Conservation (phyloP, 331 rosid species). For the Arachis monticola region DNA sequence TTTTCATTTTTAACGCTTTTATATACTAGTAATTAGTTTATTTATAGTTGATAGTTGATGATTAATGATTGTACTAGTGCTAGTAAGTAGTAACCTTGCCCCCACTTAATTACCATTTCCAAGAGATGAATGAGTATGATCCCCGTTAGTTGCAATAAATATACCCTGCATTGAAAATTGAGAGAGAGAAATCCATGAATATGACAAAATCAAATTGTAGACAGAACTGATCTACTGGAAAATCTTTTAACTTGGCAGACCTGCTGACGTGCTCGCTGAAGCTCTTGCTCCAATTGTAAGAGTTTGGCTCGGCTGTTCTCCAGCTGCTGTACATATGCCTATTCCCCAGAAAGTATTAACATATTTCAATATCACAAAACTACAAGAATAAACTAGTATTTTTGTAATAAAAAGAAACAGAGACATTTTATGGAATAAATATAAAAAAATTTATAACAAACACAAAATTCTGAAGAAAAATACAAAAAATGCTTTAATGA, state of each 20-base stretch:
- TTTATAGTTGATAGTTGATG: no score
- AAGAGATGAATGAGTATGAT: conserved; percentile 50
- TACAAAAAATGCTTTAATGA: no score
- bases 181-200: conserved; percentile 18
- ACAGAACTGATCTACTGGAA: neutral
- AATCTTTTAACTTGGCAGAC: conserved; percentile 39
- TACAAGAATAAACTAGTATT: no score
- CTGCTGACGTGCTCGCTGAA: conserved; percentile 78
- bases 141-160: conserved; percentile 53
- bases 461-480: no score
- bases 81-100: no score
- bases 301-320: conserved; percentile 71
- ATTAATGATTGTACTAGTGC: no score
- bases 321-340: conserved; percentile 87
- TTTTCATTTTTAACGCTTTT: no score
- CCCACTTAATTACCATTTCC: conserved; percentile 61
- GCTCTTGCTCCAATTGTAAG: conserved; percentile 75
- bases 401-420: no score
- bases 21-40: no score
- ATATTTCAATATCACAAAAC: no score
- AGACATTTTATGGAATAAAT: no score
- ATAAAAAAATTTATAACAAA: no score
- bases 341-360: conserved; percentile 41
- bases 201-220: conserved; percentile 12
- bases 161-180: conserved; percentile 52